Conservation (phyloP, 192 early-diverging fungal genomes). For the Piromyces sp. region DNA sequence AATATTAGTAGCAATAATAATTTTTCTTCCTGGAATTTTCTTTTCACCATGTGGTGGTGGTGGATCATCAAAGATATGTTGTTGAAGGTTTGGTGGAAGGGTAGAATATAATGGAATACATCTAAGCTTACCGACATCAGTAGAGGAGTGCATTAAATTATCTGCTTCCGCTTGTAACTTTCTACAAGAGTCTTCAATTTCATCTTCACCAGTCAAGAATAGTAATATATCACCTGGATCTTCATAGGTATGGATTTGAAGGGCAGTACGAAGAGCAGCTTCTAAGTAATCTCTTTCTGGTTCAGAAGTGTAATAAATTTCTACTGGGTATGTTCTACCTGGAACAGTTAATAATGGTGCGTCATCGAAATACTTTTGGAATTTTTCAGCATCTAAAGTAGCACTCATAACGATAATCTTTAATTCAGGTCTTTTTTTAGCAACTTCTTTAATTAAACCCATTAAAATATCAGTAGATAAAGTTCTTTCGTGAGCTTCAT, state of each 20-base stretch:
- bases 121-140: constrained; percentile 1
- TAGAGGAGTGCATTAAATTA: constrained; percentile 34
- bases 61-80: constrained; percentile 81
- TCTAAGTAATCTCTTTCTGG: constrained; percentile 96
- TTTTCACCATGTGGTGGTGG: constrained; percentile 58
- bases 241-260: constrained; percentile 86
- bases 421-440: constrained; percentile 55
- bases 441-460: constrained; percentile 84
- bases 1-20: constrained; percentile 91
- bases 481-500: constrained; percentile 97
- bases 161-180: constrained; percentile 58
- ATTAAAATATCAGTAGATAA: constrained; percentile 92
- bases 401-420: constrained; percentile 95
- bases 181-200: constrained; percentile 89
- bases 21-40: constrained; percentile 84
- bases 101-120: constrained; percentile 82
- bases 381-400: constrained; percentile 94
- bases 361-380: constrained; percentile 94
- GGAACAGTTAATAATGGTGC: constrained; percentile 83
- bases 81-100: constrained; percentile 76
- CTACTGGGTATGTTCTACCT: constrained; percentile 95
- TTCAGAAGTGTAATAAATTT: constrained; percentile 91
- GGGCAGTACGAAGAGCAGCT: constrained; percentile 81
- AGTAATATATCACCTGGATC: constrained; percentile 90
- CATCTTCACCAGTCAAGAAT: constrained; percentile 96